These are phyloP conservation scores for Nakaseomyces glabratus DNA, from an alignment of 1,139 yeast genomes.

Conservation along the genomic window DNA sequence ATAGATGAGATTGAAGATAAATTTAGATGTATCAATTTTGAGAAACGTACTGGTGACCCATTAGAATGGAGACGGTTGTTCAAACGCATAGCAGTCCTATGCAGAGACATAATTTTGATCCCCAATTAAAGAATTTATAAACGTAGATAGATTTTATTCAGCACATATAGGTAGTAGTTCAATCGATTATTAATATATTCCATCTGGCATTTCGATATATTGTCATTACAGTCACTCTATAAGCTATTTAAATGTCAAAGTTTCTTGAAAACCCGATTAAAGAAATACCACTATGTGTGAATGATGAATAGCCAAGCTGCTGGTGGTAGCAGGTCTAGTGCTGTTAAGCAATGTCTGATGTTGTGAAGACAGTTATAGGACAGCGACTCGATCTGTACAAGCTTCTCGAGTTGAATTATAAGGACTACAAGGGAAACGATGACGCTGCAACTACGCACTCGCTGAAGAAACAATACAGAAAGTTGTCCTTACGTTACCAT, in stretches of 20 bases:
- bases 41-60: slow-evolving; percentile 52
- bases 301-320: too few relatives aligned
- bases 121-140: slow-evolving; percentile 11
- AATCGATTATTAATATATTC: too few relatives aligned
- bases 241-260: too few relatives aligned
- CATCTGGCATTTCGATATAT: too few relatives aligned
- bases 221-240: too few relatives aligned
- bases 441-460: slow-evolving; percentile 8
- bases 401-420: slow-evolving; percentile 13
- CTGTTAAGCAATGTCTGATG: slow-evolving; percentile 3
- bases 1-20: slow-evolving; percentile 33
- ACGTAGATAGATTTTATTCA: background rate
- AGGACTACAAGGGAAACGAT: slow-evolving; percentile 4
- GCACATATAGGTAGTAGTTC: too few relatives aligned
- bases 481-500: slow-evolving; percentile 74
- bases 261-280: too few relatives aligned
- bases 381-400: slow-evolving; percentile 17
- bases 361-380: background rate
- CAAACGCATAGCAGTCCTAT: slow-evolving; percentile 42
- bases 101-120: slow-evolving; percentile 37
- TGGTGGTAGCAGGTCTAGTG: too few relatives aligned
- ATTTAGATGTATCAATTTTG: slow-evolving; percentile 42
- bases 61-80: slow-evolving; percentile 60
- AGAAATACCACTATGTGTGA: too few relatives aligned
- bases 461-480: slow-evolving; percentile 71